A percentile compares a stretch with the other conserved stretches of the same genome.
Evolutionary conservation across 768 basidiomycete species (phyloP).

Genomic region (Xerocomus potaroensis): DNA sequence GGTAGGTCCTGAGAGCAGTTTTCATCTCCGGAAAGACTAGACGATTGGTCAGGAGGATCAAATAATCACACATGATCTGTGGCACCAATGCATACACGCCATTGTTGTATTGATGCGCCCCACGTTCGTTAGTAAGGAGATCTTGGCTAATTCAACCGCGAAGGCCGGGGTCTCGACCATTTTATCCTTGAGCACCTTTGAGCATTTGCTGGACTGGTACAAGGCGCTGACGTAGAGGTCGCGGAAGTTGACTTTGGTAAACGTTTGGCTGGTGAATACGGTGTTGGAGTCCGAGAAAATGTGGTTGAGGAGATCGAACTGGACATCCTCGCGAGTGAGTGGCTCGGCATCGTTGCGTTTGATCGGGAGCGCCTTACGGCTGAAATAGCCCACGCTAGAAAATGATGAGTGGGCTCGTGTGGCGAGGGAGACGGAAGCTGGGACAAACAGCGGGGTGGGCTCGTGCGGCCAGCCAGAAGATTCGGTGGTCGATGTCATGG

Average conservation of each 20-base stretch:
- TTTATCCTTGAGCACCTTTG: conserved; percentile 84
- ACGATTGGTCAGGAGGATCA: conserved; percentile 17
- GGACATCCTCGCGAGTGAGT: conserved; percentile 77
- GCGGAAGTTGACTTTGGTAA: conserved; percentile 63
- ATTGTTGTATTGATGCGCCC: conserved; percentile 91
- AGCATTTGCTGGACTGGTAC: conserved; percentile 77
- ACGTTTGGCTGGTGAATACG: conserved; percentile 67
- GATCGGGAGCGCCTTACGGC: conserved; percentile 64
- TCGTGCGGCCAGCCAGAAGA: conserved; percentile 44
- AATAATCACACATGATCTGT: conserved; percentile 6
- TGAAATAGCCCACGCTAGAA: conserved; percentile 53
- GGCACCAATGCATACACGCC: conserved; percentile 55
- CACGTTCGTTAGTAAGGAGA: conserved; percentile 82
- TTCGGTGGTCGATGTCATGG: conserved; percentile 46
- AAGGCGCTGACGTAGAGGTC: conserved; percentile 82
- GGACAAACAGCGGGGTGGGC: conserved; percentile 49
- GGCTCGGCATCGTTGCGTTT: conserved; percentile 82
- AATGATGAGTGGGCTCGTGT: conserved; percentile 10
- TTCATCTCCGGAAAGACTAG: conserved; percentile 93
- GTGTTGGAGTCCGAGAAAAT: conserved; percentile 68
- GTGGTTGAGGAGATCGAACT: conserved; percentile 77
- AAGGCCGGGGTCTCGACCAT: conserved; percentile 80
- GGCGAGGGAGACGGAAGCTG: conserved; percentile 8
- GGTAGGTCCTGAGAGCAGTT: conserved; percentile 84
- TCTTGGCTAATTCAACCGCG: conserved; percentile 75